phyloP scores from a whole-genome alignment of 1,284 basidiomycete species.

The Vanrija sp. region DNA sequence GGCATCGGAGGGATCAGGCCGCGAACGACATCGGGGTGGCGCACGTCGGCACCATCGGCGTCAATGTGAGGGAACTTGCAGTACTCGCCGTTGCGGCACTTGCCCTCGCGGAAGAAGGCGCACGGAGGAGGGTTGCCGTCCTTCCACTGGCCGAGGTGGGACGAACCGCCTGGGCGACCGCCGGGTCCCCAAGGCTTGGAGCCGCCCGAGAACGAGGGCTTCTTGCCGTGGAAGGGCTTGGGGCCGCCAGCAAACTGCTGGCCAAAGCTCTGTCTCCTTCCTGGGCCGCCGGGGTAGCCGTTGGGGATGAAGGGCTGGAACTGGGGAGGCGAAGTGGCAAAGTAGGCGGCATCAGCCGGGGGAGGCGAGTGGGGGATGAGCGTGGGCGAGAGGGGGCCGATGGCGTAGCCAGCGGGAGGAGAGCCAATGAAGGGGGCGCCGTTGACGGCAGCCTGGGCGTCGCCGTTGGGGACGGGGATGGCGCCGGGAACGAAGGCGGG shows the following conservation, averaged over 20 bases:
- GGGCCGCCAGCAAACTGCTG: conserved; percentile 16
- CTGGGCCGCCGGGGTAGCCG: conserved; percentile 8
- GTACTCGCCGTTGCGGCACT: conserved; percentile 48
- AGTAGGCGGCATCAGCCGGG: conserved; percentile 37
- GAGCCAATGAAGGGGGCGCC: conserved; percentile 7
- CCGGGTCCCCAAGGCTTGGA: conserved; percentile 28
- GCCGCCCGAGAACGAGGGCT: conserved; percentile 45
- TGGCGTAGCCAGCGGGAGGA: conserved; percentile 5
- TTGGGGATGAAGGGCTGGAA: conserved; percentile 23
- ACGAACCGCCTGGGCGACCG: conserved; percentile 17
- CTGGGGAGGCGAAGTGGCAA: conserved; percentile 33
- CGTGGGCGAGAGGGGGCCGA: conserved; percentile 30
- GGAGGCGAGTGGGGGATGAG: conserved; percentile 34
- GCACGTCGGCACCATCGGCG: conserved; percentile 39
- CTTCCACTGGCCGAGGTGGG: conserved; percentile 44
- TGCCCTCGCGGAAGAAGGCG: conserved; percentile 46
- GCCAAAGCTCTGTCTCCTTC: conserved; percentile 18
- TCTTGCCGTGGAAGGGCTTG: conserved; percentile 38
- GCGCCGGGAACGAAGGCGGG: conserved; percentile 27
- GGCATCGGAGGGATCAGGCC: conserved; percentile 42
- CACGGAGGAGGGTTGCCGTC: conserved; percentile 49
- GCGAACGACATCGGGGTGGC: conserved; percentile 47
- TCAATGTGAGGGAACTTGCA: conserved; percentile 50
- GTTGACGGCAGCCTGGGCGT: not conserved
- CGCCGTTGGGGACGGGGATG: conserved; percentile 2